Evolutionary conservation across 805 yeast species (phyloP).

Genomic region (Hanseniaspora pseudoguilliermondii): DNA sequence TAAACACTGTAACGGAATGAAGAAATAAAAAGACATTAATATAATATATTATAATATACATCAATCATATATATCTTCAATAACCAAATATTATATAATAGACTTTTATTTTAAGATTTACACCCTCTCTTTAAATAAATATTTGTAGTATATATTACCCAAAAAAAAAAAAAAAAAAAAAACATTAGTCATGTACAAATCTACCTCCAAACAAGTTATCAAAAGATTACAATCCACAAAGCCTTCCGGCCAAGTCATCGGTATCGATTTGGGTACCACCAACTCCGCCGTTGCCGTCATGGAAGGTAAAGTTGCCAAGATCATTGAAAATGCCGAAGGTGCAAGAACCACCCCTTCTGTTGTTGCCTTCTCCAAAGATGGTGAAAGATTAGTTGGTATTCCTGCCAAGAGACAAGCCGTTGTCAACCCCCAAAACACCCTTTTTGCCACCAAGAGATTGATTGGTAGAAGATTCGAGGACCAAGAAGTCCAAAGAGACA

Average conservation of each 20-base stretch:
- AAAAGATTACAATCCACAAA: slow-evolving; percentile 28
- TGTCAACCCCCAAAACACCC: slow-evolving; percentile 84
- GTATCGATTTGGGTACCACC: slow-evolving; percentile 79
- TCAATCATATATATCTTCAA: too few species aligned
- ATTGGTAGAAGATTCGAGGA: slow-evolving; percentile 90
- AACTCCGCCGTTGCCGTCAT: slow-evolving; percentile 78
- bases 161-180: neutral
- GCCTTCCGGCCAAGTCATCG: slow-evolving; percentile 43
- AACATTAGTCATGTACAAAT: slow-evolving; percentile 6
- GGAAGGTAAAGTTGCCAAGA: slow-evolving; percentile 55
- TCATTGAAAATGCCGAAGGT: slow-evolving; percentile 74
- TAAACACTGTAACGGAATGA: too few species aligned
- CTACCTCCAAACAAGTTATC: slow-evolving; percentile 17
- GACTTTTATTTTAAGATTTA: too few species aligned
- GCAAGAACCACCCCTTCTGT: slow-evolving; percentile 85
- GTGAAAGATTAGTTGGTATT: slow-evolving; percentile 83
- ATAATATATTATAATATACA: too few species aligned
- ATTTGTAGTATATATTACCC: too few species aligned
- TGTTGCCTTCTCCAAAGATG: slow-evolving; percentile 85
- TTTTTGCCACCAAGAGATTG: slow-evolving; percentile 87
- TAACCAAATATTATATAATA: too few species aligned
- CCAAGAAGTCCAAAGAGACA: slow-evolving; percentile 79
- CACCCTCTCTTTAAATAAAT: too few species aligned
- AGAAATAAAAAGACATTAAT: too few species aligned
- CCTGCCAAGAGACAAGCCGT: slow-evolving; percentile 95